Evolutionary conservation across 805 yeast species (phyloP).

Genomic region (Myxozyma nipponensis): DNA sequence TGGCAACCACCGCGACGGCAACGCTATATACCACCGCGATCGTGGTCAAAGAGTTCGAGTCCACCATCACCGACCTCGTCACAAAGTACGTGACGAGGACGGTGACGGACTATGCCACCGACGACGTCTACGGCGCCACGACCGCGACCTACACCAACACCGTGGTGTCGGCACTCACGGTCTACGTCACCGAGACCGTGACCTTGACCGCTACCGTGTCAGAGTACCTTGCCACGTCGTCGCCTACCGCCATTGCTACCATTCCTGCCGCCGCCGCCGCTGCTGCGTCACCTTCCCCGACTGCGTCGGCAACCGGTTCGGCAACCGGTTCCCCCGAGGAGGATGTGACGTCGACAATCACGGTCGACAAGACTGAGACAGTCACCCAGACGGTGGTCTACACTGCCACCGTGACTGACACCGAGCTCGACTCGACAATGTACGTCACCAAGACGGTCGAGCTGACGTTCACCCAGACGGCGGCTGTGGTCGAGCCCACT

Average conservation of each 20-base stretch:
- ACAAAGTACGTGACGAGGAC: slow-evolving; percentile 8
- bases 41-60: slow-evolving; percentile 6
- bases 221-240: slow-evolving; percentile 4
- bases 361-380: slow-evolving; percentile 4
- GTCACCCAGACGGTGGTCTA: slow-evolving; percentile 5
- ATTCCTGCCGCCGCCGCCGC: background rate
- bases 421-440: background rate
- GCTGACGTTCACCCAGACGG: slow-evolving; percentile 1
- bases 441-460: slow-evolving; percentile 4
- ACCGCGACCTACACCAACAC: background rate
- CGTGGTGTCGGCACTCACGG: slow-evolving; percentile 3
- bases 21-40: slow-evolving; percentile 5
- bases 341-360: background rate
- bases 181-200: slow-evolving; percentile 6
- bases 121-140: no score
- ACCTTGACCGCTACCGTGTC: slow-evolving; percentile 3
- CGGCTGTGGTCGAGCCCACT: slow-evolving; percentile 3
- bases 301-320: slow-evolving; percentile 1
- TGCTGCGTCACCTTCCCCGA: background rate
- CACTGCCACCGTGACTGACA: slow-evolving; percentile 9
- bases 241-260: slow-evolving; percentile 7
- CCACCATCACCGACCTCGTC: slow-evolving; percentile 7
- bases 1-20: background rate
- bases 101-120: background rate
- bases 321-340: background rate